Percentiles rank a stretch among this genome's conserved stretches.
These are phyloP conservation scores for Alternaria brassicicola DNA, from an alignment of 2,329 filamentous ascomycete genomes.

Conservation along the genomic window DNA sequence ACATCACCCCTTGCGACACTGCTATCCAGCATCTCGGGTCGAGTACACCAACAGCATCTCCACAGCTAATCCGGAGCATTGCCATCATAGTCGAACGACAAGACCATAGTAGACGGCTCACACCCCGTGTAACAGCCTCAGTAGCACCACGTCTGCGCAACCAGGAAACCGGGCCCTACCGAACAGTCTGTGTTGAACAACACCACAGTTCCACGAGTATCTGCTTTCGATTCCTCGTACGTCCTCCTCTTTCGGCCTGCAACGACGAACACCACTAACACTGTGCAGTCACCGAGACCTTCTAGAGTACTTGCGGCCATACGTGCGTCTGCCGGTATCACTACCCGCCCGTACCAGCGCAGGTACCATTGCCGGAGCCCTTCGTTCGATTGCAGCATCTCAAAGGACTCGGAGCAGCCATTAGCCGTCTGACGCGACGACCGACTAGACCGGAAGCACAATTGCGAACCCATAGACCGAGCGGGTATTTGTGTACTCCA, in stretches of 20 bases:
- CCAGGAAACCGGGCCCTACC: slow-evolving; percentile 53
- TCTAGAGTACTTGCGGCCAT: slow-evolving; percentile 52
- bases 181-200: slow-evolving; percentile 44
- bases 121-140: slow-evolving; percentile 47
- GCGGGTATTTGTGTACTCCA: slow-evolving; percentile 37
- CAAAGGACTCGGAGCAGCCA: slow-evolving; percentile 33
- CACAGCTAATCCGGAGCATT: slow-evolving; percentile 35
- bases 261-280: slow-evolving; percentile 48
- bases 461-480: slow-evolving; percentile 35
- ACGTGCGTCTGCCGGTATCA: slow-evolving; percentile 54
- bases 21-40: slow-evolving; percentile 35
- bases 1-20: slow-evolving; percentile 43
- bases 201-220: slow-evolving; percentile 46
- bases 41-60: slow-evolving; percentile 22
- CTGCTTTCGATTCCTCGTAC: slow-evolving; percentile 49
- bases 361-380: slow-evolving; percentile 46
- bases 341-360: slow-evolving; percentile 43
- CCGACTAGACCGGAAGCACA: slow-evolving; percentile 39
- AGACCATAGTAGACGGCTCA: slow-evolving; percentile 37
- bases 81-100: slow-evolving; percentile 31
- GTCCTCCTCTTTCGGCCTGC: slow-evolving; percentile 47
- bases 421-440: slow-evolving; percentile 38
- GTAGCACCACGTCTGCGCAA: slow-evolving; percentile 57
- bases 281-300: slow-evolving; percentile 49
- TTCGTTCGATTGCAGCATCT: slow-evolving; percentile 34